A percentile compares a stretch with the other conserved stretches of the same genome.
phyloP scores from a whole-genome alignment of 2,329 filamentous ascomycete genomes.

The Alternaria rosae region DNA sequence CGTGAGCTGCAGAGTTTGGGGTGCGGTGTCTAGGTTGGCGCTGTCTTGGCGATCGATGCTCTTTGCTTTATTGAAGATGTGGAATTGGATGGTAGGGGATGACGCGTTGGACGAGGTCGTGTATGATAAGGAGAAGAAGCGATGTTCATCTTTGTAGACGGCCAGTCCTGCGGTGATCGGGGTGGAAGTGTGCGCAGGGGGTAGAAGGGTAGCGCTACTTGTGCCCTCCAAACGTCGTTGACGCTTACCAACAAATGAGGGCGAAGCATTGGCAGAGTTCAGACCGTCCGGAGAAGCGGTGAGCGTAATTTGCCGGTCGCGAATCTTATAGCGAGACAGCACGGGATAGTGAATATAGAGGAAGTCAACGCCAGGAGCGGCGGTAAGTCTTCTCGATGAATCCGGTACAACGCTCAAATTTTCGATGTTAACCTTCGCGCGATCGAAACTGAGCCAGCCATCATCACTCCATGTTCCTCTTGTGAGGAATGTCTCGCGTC shows the following conservation, averaged over 20 bases:
- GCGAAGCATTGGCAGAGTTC: slow-evolving; percentile 10
- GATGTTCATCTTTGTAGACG: slow-evolving; percentile 29
- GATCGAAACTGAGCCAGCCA: slow-evolving; percentile 21
- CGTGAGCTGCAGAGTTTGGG: background rate
- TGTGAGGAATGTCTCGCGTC: slow-evolving; percentile 22
- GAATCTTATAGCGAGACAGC: slow-evolving; percentile 7
- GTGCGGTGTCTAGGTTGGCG: background rate
- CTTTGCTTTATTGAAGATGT: slow-evolving; percentile 18
- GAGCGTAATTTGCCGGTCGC: background rate
- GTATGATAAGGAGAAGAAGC: slow-evolving; percentile 19
- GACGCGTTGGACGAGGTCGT: background rate
- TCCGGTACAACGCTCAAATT: background rate
- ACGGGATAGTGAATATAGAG: slow-evolving; percentile 15
- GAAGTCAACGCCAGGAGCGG: background rate
- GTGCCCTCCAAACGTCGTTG: slow-evolving; percentile 15
- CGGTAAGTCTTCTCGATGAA: background rate
- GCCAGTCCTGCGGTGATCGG: slow-evolving; percentile 7
- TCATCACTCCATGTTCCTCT: slow-evolving; percentile 12
- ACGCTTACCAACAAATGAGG: slow-evolving; percentile 21
- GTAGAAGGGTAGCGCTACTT: slow-evolving; percentile 10
- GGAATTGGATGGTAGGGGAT: background rate
- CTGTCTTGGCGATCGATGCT: background rate
- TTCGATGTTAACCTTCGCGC: background rate
- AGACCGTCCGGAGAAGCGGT: slow-evolving; percentile 11
- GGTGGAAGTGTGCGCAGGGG: background rate